Percentiles rank a stretch among this genome's conserved stretches.
Conservation (phyloP, 495 filamentous ascomycete species). For the Hypoxylon rickii region DNA sequence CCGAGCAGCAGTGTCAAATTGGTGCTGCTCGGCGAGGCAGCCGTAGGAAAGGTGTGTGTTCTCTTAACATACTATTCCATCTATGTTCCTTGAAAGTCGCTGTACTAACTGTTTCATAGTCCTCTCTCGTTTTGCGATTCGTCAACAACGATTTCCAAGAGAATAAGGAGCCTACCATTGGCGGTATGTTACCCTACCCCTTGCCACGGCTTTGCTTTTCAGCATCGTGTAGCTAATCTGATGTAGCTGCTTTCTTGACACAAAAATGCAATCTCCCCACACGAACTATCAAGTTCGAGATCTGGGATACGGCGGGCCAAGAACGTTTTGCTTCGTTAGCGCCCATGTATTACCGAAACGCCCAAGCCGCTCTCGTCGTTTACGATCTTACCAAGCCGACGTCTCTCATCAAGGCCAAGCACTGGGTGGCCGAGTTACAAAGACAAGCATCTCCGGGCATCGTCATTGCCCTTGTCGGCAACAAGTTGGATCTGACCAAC, state of each 20-base stretch:
- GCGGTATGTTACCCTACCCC: conserved; percentile 65
- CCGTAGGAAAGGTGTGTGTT: conserved; percentile 87
- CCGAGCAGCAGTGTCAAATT: conserved; percentile 99
- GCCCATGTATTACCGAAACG: conserved; percentile 99
- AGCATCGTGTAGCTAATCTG: not conserved
- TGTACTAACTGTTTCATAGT: conserved; percentile 58
- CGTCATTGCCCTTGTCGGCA: conserved; percentile 95
- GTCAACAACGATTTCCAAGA: conserved; percentile 99
- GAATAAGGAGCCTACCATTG: conserved; percentile 99
- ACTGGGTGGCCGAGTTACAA: conserved; percentile 98
- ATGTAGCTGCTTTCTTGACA: conserved; percentile 89
- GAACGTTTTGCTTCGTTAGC: conserved; percentile 96
- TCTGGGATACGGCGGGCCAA: conserved; percentile 99
- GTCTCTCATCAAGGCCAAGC: conserved; percentile 92
- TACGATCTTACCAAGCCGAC: conserved; percentile 98
- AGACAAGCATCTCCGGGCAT: conserved; percentile 97
- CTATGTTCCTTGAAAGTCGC: conserved; percentile 3
- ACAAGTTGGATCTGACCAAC: conserved; percentile 89
- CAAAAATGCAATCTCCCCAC: conserved; percentile 97
- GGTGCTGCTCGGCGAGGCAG: conserved; percentile 93
- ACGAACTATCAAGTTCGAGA: conserved; percentile 98
- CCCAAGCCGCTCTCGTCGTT: conserved; percentile 96
- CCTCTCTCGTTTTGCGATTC: conserved; percentile 95
- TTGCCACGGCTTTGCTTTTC: not conserved
- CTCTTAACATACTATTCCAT: no score